These are phyloP conservation scores for Erigeron canadensis DNA, from an alignment of 129 eudicot species.

Conservation along the genomic window DNA sequence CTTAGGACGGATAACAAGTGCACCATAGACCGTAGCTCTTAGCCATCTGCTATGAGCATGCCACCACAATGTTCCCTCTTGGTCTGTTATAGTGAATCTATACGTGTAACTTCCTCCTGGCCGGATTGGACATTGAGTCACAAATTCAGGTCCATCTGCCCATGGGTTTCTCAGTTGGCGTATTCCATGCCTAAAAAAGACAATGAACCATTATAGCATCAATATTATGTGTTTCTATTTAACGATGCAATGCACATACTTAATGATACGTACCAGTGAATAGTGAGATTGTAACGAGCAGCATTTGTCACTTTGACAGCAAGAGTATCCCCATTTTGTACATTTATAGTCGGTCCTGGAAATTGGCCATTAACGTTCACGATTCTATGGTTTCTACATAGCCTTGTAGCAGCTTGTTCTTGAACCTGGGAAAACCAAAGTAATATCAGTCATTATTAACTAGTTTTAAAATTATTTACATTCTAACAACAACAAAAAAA, in stretches of 20 bases:
- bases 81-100: constrained; percentile 58
- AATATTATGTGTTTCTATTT: neutral
- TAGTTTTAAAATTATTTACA: neutral
- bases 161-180: constrained; percentile 81
- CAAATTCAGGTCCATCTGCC: constrained; percentile 86
- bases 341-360: constrained; percentile 78
- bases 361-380: constrained; percentile 79
- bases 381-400: constrained; percentile 60
- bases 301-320: constrained; percentile 59
- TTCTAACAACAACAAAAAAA: neutral
- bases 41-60: constrained; percentile 94
- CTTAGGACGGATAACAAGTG: constrained; percentile 65
- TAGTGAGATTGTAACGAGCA: constrained; percentile 58
- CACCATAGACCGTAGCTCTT: constrained; percentile 91
- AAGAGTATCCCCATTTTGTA: constrained; percentile 59
- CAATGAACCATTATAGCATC: neutral
- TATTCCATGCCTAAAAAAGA: constrained; percentile 65
- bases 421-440: constrained; percentile 51
- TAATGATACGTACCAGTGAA: constrained; percentile 58
- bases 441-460: neutral
- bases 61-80: constrained; percentile 91
- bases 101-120: constrained; percentile 76
- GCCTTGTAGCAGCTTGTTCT: constrained; percentile 59
- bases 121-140: constrained; percentile 83
- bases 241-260: neutral